Conservation (phyloP, 2,329 filamentous ascomycete genomes). For the Ophiostoma populinum region DNA sequence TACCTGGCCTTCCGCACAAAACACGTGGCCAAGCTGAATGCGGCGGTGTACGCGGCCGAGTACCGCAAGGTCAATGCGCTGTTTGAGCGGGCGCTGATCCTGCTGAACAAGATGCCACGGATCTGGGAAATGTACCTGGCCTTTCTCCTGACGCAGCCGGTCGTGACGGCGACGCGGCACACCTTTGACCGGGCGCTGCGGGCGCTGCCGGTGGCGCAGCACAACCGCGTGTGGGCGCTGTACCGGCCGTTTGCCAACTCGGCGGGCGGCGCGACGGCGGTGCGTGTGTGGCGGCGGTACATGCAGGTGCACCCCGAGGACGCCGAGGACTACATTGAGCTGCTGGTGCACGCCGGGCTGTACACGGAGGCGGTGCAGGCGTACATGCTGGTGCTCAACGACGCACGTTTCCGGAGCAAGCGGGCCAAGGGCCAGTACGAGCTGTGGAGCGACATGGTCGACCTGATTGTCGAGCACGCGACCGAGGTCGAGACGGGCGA, state of each 20-base stretch:
- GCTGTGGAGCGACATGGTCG: slow-evolving; percentile 95
- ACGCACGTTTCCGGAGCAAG: slow-evolving; percentile 79
- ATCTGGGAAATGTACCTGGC: slow-evolving; percentile 97
- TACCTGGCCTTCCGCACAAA: slow-evolving; percentile 75
- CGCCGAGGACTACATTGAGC: slow-evolving; percentile 84
- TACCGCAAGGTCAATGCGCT: slow-evolving; percentile 88
- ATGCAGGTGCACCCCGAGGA: slow-evolving; percentile 96
- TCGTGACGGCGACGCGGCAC: slow-evolving; percentile 69
- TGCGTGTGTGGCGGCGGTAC: slow-evolving; percentile 88
- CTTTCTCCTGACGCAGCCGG: slow-evolving; percentile 81
- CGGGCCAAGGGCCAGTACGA: slow-evolving; percentile 90
- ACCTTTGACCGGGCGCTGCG: slow-evolving; percentile 86
- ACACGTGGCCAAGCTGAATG: slow-evolving; percentile 68
- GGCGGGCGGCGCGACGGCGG: slow-evolving; percentile 73
- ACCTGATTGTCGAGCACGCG: slow-evolving; percentile 80
- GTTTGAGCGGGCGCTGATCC: slow-evolving; percentile 79
- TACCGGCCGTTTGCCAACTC: slow-evolving; percentile 86
- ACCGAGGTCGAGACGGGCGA: slow-evolving; percentile 67
- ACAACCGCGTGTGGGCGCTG: slow-evolving; percentile 85
- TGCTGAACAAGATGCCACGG: slow-evolving; percentile 95
- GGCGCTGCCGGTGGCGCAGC: slow-evolving; percentile 83
- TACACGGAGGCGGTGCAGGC: slow-evolving; percentile 84
- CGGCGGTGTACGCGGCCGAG: slow-evolving; percentile 60
- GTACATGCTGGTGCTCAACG: slow-evolving; percentile 86
- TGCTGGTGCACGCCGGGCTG: slow-evolving; percentile 62